Evolutionary conservation across 129 eudicot species (phyloP), one percentile per base, ranked within the genome.

Genomic region (Scalesia atractyloides): DNA sequence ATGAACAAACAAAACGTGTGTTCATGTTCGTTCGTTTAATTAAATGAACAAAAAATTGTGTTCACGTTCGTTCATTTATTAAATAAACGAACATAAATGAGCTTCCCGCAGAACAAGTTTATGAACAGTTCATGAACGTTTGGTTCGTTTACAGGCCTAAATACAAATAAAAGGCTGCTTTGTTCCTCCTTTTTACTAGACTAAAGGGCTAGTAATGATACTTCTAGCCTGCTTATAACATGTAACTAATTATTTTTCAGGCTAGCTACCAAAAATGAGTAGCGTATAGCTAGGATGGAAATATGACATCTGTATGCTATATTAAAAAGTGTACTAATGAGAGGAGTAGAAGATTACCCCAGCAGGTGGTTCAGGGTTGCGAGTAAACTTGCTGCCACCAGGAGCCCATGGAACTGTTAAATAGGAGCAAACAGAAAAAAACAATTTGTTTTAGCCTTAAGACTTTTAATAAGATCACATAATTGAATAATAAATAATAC

Each of bases 331-430:
- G 53, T 18, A 53, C 51, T 8, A 8, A 37, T 59, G 71, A 72
- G 18, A 73, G 37, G 20, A 24, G 43, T 16, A 37, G 16, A 76
- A 37, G 47, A 69, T 84, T 90, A 94, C 99, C 99, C 97, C 97
- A 72, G 88, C 61, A 74, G 99, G 99, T 52, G 97, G 97, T n/a
- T 78, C 50, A 18, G 99, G 99, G 73, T 95, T 95, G 79, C 99
- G 78, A 80, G 88, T 81, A 79, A 95, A 95, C 84, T 95, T 95
- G 89, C 89, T 75, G 82, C 99, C 99, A 47, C 99, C 99, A 84
- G 99, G 99, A 84, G 99, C 99, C 99, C 99, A 95, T 73, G 99
- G 99, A 88, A 95, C 97, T 95, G 96, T 76, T 76, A 66, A 80
- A 50, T 7, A 26, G 43, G 9, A 9, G 48, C 5, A 70, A 61